A percentile compares a stretch with the other conserved stretches of the same genome.
Evolutionary conservation across 2,329 filamentous ascomycete genomes (phyloP).

Genomic region (Pseudogymnoascus sp.): DNA sequence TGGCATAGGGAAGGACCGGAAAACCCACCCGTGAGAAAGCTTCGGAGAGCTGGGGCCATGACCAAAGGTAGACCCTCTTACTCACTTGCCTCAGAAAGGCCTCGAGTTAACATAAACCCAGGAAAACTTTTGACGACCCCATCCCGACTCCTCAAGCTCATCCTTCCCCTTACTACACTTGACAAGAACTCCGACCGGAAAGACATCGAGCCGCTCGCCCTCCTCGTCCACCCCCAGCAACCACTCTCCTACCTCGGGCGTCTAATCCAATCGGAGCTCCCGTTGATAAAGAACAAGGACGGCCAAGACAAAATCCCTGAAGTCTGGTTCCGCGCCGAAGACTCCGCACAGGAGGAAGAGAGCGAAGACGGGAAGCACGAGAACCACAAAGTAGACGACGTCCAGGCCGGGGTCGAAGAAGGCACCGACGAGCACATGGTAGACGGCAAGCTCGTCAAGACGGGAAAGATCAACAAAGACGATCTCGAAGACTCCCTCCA

Average conservation of each 20-base stretch:
- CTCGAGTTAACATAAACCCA: constrained; percentile 23
- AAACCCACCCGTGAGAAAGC: constrained; percentile 41
- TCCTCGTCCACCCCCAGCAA: constrained; percentile 82
- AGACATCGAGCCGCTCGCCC: constrained; percentile 72
- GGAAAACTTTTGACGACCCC: constrained; percentile 76
- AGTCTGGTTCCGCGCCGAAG: constrained; percentile 73
- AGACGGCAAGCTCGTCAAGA: constrained; percentile 33
- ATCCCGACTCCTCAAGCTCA: constrained; percentile 69
- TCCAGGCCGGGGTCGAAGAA: constrained; percentile 28
- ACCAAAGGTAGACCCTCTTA: constrained; percentile 43
- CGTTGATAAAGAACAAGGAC: constrained; percentile 50
- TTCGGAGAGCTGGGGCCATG: constrained; percentile 45
- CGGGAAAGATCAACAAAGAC: constrained; percentile 27
- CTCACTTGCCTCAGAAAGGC: neutral
- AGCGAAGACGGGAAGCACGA: constrained; percentile 37
- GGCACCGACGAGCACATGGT: constrained; percentile 40
- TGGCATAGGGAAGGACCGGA: constrained; percentile 58
- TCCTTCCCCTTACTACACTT: constrained; percentile 61
- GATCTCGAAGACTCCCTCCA: constrained; percentile 27
- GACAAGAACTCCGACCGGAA: constrained; percentile 53
- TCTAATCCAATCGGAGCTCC: constrained; percentile 78
- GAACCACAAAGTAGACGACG: constrained; percentile 24
- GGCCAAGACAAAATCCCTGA: constrained; percentile 62
- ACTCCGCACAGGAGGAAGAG: constrained; percentile 46
- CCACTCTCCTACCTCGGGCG: constrained; percentile 85